Conservation (phyloP, 1,139 yeast genomes). For the Meyerozyma elateridarum region DNA sequence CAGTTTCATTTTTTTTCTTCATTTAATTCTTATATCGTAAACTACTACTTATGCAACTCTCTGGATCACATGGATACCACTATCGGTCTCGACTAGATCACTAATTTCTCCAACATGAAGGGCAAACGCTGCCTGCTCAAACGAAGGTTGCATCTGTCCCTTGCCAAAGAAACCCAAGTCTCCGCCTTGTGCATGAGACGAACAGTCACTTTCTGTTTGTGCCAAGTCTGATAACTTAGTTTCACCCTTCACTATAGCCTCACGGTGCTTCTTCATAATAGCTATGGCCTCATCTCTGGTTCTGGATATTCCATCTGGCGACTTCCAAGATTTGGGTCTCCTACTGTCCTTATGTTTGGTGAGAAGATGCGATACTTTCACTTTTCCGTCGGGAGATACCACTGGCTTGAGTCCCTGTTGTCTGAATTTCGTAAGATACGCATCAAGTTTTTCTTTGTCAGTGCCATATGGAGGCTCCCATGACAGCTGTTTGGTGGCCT, state of each 20-base stretch:
- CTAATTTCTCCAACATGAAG: conserved; percentile 82
- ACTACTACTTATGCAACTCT: conserved; percentile 73
- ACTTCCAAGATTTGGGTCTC: conserved; percentile 90
- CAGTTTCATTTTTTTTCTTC: too few relatives aligned
- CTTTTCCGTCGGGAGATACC: conserved; percentile 44
- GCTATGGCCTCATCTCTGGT: conserved; percentile 80
- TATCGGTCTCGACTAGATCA: conserved; percentile 79
- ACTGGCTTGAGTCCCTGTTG: conserved; percentile 58
- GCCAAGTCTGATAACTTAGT: conserved; percentile 70
- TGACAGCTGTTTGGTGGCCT: conserved; percentile 64
- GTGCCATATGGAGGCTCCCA: conserved; percentile 95
- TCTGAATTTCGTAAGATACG: conserved; percentile 47
- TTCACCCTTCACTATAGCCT: conserved; percentile 65
- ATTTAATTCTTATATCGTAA: too few relatives aligned
- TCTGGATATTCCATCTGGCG: conserved; percentile 63
- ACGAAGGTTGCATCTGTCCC: conserved; percentile 93
- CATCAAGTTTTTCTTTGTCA: conserved; percentile 54
- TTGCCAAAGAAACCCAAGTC: conserved; percentile 85
- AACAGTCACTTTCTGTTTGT: conserved; percentile 79
- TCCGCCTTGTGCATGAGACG: conserved; percentile 83
- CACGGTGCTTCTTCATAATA: conserved; percentile 54
- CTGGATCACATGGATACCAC: conserved; percentile 86
- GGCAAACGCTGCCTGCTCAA: conserved; percentile 82
- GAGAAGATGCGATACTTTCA: conserved; percentile 58
- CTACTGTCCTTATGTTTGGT: conserved; percentile 81